phyloP scores from a whole-genome alignment of 179 eudicot species.

The Corrigiola litoralis region DNA sequence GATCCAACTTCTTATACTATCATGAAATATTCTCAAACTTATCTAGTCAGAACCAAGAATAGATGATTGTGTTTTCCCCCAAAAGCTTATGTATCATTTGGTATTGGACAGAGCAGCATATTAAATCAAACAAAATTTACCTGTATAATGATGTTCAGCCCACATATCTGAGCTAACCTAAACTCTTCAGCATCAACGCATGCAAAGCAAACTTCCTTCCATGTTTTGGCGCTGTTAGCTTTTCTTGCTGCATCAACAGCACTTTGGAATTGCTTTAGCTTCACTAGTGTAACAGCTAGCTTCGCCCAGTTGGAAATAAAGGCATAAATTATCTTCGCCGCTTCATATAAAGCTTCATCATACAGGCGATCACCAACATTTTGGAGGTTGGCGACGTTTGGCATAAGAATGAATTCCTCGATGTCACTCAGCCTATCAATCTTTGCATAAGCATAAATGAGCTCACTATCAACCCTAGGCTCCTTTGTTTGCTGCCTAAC shows the following conservation, averaged over 20 bases:
- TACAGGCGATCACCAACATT: constrained; percentile 84
- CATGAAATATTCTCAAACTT: background rate
- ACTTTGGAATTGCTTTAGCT: constrained; percentile 79
- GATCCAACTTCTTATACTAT: background rate
- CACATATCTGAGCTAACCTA: constrained; percentile 94
- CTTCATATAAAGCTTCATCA: constrained; percentile 86
- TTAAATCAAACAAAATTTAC: constrained; percentile 20
- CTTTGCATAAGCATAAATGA: constrained; percentile 93
- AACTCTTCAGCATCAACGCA: constrained; percentile 98
- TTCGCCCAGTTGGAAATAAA: constrained; percentile 95
- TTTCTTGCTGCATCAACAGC: constrained; percentile 97
- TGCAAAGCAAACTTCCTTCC: constrained; percentile 97
- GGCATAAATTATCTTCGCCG: constrained; percentile 90
- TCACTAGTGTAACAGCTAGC: constrained; percentile 73
- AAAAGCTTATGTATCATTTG: background rate
- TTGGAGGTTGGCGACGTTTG: constrained; percentile 92
- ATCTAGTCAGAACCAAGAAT: background rate
- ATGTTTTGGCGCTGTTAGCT: constrained; percentile 86
- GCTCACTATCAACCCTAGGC: constrained; percentile 92
- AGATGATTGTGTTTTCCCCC: background rate
- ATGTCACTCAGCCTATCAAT: constrained; percentile 87
- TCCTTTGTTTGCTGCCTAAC: constrained; percentile 86
- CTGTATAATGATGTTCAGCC: constrained; percentile 89
- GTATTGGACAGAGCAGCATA: background rate
- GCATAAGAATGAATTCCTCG: constrained; percentile 93